These are phyloP conservation scores for Kurtzmaniella quercitrusa DNA, from an alignment of 1,139 yeast genomes.

Conservation along the genomic window DNA sequence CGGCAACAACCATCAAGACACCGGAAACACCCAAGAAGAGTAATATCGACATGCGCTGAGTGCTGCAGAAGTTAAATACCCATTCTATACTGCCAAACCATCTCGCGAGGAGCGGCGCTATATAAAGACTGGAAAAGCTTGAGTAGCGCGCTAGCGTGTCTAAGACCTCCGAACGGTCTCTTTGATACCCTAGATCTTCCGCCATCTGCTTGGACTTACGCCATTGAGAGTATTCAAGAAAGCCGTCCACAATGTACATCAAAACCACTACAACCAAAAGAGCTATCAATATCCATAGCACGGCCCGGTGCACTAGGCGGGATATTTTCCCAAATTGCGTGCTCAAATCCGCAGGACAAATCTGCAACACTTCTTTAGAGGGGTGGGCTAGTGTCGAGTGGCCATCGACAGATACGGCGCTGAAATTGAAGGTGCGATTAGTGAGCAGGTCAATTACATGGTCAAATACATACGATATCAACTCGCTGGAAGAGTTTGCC, in stretches of 20 bases:
- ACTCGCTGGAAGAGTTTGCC: slow-evolving; percentile 37
- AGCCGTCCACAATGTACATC: not conserved
- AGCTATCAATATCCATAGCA: not conserved
- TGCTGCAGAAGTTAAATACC: not conserved
- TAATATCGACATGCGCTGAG: not conserved
- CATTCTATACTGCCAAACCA: not conserved
- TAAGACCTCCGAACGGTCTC: not conserved
- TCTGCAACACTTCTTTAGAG: not conserved
- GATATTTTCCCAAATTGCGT: not conserved
- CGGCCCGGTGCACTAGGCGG: not conserved
- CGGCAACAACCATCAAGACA: not conserved
- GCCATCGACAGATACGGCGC: not conserved
- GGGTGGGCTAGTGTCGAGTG: not conserved
- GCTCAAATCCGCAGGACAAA: not conserved
- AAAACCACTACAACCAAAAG: not conserved
- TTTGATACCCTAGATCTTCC: not conserved
- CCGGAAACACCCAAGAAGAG: not conserved
- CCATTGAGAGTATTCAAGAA: not conserved
- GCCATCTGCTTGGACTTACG: not conserved
- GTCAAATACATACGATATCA: slow-evolving; percentile 53
- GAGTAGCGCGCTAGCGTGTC: not conserved
- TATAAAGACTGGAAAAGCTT: not conserved
- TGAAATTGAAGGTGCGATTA: not conserved
- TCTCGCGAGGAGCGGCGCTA: not conserved
- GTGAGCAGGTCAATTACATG: slow-evolving; percentile 40